Evolutionary conservation across 352 stramenopile species (phyloP), one percentile per base, ranked within the genome.

Genomic region (Pythium sukuiense): DNA sequence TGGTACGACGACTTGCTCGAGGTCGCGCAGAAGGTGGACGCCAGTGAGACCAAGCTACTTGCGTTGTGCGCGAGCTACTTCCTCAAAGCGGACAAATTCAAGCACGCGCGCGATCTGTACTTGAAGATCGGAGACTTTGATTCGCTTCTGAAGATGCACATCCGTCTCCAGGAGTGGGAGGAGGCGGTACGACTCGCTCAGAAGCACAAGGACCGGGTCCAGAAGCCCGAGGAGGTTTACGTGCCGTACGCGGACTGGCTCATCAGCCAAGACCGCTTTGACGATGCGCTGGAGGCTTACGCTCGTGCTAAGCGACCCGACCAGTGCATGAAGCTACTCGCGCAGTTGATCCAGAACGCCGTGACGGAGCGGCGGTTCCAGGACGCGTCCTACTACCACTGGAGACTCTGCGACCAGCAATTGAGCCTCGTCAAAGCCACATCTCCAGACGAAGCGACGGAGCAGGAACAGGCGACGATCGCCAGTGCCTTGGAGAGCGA

Each of bases 221-320:
- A 85, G 62, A 87, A 97, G 58, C 84, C 92, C 9, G 88, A 97
- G 57, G 77, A 92, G 6, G 87, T 98, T 8, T 98, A 96, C 59
- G 76, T 97, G 18, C 93, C 95, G 2, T 98, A 98, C 69, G 96
- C 90, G 7, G 81, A 98, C 55, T 98, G 91, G 88, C 76, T 98
- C 46, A 81, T 93, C 29, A 85, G 77, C 3, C 80, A 98, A 59
- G 96, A 98, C 56, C 82, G 92, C 13, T 98, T 97, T 48, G 88
- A 98, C 57, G 91, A 97, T 32, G 95, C 96, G 7, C 81, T 98
- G 32, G 84, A 96, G 24, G 94, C 95, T 14, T 99, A 96, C 71
- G 83, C 80, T 14, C 79, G 85, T 48, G 89, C 85, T 3, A 81
- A 87, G 37, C 76, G 89, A 33, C 83, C 81, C 5, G 92, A 98